A percentile compares a stretch with the other conserved stretches of the same genome.
These are phyloP conservation scores for Ehretia macrophylla DNA, from an alignment of 257 asterid genomes.

Conservation along the genomic window DNA sequence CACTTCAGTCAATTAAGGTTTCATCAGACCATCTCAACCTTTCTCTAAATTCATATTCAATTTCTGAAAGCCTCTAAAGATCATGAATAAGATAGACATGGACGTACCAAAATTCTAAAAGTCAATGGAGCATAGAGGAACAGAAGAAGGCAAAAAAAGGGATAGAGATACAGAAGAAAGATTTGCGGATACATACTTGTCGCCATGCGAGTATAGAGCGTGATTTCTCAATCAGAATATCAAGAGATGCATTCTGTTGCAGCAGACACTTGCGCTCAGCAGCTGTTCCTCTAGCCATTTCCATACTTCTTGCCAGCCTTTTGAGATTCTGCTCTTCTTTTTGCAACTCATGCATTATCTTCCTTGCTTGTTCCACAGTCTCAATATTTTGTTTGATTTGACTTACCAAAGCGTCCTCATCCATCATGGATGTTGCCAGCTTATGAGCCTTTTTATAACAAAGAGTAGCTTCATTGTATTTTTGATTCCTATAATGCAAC, in stretches of 20 bases:
- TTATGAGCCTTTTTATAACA: slow-evolving; percentile 71
- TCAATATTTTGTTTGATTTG: slow-evolving; percentile 59
- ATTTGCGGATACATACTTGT: slow-evolving; percentile 35
- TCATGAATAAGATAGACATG: too few species aligned
- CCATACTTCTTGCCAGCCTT: slow-evolving; percentile 62
- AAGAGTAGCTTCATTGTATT: slow-evolving; percentile 60
- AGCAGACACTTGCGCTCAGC: slow-evolving; percentile 62
- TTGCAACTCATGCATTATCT: slow-evolving; percentile 60
- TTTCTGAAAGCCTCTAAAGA: too few species aligned
- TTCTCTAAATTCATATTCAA: too few species aligned
- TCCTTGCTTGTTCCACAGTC: slow-evolving; percentile 54
- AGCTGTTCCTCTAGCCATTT: slow-evolving; percentile 59
- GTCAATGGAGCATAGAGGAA: too few species aligned
- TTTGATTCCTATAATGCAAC: slow-evolving; percentile 65
- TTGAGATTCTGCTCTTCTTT: slow-evolving; percentile 74
- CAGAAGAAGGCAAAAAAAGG: too few species aligned
- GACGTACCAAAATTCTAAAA: too few species aligned
- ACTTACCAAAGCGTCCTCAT: slow-evolving; percentile 60
- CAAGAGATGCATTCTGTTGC: slow-evolving; percentile 64
- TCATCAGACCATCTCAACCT: too few species aligned
- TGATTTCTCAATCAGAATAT: slow-evolving; percentile 72
- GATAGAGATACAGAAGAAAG: slow-evolving; percentile 10
- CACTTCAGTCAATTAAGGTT: too few species aligned
- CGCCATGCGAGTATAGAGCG: slow-evolving; percentile 63
- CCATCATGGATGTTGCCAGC: slow-evolving; percentile 86